These are phyloP conservation scores for Myxozyma kluyveri DNA, from an alignment of 805 yeast genomes.

Conservation along the genomic window DNA sequence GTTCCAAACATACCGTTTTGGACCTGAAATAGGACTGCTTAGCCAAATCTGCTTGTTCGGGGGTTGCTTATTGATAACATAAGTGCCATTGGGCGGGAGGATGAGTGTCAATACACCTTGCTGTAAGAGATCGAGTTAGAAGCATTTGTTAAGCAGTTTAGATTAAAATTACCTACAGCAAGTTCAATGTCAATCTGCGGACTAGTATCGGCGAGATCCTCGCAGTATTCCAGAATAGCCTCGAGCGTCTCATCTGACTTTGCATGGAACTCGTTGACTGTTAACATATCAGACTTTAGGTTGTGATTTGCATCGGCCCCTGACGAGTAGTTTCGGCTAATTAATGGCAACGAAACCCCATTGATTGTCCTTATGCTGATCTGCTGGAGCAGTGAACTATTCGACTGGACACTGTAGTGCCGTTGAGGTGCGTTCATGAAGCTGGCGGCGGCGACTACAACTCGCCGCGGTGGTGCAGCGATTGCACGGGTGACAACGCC, in stretches of 20 bases:
- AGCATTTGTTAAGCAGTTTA: neutral
- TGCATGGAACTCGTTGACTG: slow-evolving; percentile 54
- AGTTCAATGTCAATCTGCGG: slow-evolving; percentile 74
- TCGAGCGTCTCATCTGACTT: slow-evolving; percentile 71
- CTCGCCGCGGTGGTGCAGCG: too few relatives aligned
- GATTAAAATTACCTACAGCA: slow-evolving; percentile 42
- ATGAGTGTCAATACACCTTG: slow-evolving; percentile 84
- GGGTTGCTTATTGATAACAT: slow-evolving; percentile 94
- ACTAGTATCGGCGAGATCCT: slow-evolving; percentile 57
- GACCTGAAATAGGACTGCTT: slow-evolving; percentile 90
- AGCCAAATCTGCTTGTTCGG: slow-evolving; percentile 97
- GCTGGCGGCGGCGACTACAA: too few relatives aligned
- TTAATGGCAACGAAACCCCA: too few relatives aligned
- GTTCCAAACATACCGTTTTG: slow-evolving; percentile 48
- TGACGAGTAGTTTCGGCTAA: too few relatives aligned
- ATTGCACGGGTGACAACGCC: too few relatives aligned
- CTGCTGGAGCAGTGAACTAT: too few relatives aligned
- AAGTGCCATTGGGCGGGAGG: slow-evolving; percentile 71
- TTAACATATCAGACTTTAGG: slow-evolving; percentile 22
- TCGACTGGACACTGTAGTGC: too few relatives aligned
- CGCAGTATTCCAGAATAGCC: slow-evolving; percentile 60
- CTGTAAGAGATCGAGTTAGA: slow-evolving; percentile 24
- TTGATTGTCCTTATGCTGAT: too few relatives aligned
- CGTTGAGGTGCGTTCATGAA: too few relatives aligned
- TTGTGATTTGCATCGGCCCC: slow-evolving; percentile 2